Evolutionary conservation across 495 filamentous ascomycete genomes (phyloP).

Genomic region (Trypethelium eluteriae): DNA sequence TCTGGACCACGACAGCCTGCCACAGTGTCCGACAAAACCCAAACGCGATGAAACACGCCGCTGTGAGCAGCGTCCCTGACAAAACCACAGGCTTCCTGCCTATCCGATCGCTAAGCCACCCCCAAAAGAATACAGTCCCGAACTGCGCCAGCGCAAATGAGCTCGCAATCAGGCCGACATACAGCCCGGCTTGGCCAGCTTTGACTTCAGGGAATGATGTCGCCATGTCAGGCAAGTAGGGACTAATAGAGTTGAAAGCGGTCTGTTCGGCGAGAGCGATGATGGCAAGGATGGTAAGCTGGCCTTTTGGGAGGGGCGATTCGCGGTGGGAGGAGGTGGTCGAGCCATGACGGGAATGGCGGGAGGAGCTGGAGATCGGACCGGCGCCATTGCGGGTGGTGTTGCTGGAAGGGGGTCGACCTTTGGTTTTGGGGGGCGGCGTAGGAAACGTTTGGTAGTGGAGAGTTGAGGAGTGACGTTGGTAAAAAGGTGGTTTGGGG

Average conservation of each 20-base stretch:
- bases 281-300: slow-evolving; percentile 76
- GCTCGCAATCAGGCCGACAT: slow-evolving; percentile 83
- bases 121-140: slow-evolving; percentile 88
- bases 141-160: slow-evolving; percentile 90
- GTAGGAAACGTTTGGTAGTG: slow-evolving; percentile 96
- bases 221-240: slow-evolving; percentile 90
- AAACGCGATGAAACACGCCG: slow-evolving; percentile 73
- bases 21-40: slow-evolving; percentile 76
- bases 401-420: slow-evolving; percentile 38
- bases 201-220: slow-evolving; percentile 75
- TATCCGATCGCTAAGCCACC: slow-evolving; percentile 77
- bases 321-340: slow-evolving; percentile 28
- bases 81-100: slow-evolving; percentile 92
- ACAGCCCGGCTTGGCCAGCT: slow-evolving; percentile 64
- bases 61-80: slow-evolving; percentile 73
- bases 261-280: slow-evolving; percentile 92
- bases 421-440: slow-evolving; percentile 71
- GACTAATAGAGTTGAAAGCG: slow-evolving; percentile 91
- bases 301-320: slow-evolving; percentile 71
- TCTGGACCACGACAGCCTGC: slow-evolving; percentile 78
- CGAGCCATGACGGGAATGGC: slow-evolving; percentile 19
- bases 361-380: background rate
- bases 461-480: slow-evolving; percentile 60
- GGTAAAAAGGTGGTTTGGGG: slow-evolving; percentile 21
- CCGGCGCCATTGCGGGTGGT: background rate